Base-by-base conservation (phyloP, 176 grass and related monocot genomes). In the Aegilops longissima region DNA sequence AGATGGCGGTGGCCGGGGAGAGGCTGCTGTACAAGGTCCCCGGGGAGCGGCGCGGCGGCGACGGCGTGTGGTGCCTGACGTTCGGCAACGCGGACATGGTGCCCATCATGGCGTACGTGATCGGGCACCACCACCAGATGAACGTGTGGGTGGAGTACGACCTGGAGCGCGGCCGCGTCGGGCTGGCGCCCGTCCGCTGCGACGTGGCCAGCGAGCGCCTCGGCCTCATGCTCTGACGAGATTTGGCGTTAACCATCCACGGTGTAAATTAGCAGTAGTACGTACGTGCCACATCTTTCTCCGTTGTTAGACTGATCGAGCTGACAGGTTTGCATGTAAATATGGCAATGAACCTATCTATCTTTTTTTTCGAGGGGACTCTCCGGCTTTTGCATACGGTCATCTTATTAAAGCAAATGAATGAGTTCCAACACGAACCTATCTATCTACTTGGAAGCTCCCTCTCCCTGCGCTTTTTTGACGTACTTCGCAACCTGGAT, bases 131-230 rank as follows among this genome's bases (percentile, higher is more conserved):
- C 83, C 97, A 99, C 81, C 97, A 99, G 88, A 93, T 96, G 90
- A 99, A 99, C 88, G 61, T 99, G 70, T 99, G 97, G 97, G 97
- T 99, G 61, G 97, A 99, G 79, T 96, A 99, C 91, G 97, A 99
- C 85, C 88, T 98, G 44, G 96, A 98, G 78, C 94, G 92, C n/a
- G 84, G 88, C 12, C 93, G 93, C 54, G 93, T 98, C 71, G 96
- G 96, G 7, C 90, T 98, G 27, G 93, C 92, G 8, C 87, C 93
- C 80, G 84, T 98, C 56, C 89, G 89, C 44, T 98, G 96, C 92
- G 96, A 96, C 86, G 88, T 96, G 27, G 96, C 93, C 30, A 98
- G 92, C 80, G 65, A 96, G 88, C 94, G 84, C 31, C 92, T 98
- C 13, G 96, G 96, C 49, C 64, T 98, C n/a, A 24, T 81, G 87